phyloP scores from a whole-genome alignment of 2,329 filamentous ascomycete species.

The Neopestalotiopsis sp. region DNA sequence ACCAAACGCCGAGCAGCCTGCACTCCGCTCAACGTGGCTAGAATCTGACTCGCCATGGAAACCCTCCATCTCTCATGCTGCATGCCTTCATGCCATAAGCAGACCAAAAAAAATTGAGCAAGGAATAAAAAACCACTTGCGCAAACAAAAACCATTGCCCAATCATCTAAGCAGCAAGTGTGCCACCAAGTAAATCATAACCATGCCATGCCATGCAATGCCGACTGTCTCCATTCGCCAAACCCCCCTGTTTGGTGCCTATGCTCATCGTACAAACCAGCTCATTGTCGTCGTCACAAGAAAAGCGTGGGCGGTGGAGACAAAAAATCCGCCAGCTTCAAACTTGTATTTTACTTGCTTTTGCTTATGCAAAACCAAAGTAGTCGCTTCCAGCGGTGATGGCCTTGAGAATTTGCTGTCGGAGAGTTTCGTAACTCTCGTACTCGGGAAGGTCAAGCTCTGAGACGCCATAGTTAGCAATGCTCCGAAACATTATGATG shows the following conservation, averaged over 20 bases:
- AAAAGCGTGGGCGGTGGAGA: constrained; percentile 4
- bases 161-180: background rate
- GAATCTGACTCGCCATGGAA: background rate
- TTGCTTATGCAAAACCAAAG: constrained; percentile 87
- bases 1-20: constrained; percentile 29
- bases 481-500: background rate
- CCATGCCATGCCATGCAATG: constrained; percentile 14
- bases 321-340: background rate
- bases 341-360: background rate
- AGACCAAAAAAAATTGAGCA: constrained; percentile 19
- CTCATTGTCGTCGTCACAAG: constrained; percentile 18
- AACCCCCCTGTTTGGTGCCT: constrained; percentile 12
- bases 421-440: constrained; percentile 89
- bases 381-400: constrained; percentile 98
- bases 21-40: constrained; percentile 29
- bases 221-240: constrained; percentile 14
- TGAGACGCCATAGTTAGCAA: constrained; percentile 49
- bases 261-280: constrained; percentile 19
- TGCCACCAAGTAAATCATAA: background rate
- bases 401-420: constrained; percentile 87
- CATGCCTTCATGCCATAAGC: background rate
- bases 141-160: background rate
- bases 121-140: background rate
- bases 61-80: constrained; percentile 7
- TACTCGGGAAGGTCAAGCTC: constrained; percentile 99